These are phyloP conservation scores for Moesziomyces parantarcticus DNA, from an alignment of 1,284 basidiomycete species.

Conservation along the genomic window DNA sequence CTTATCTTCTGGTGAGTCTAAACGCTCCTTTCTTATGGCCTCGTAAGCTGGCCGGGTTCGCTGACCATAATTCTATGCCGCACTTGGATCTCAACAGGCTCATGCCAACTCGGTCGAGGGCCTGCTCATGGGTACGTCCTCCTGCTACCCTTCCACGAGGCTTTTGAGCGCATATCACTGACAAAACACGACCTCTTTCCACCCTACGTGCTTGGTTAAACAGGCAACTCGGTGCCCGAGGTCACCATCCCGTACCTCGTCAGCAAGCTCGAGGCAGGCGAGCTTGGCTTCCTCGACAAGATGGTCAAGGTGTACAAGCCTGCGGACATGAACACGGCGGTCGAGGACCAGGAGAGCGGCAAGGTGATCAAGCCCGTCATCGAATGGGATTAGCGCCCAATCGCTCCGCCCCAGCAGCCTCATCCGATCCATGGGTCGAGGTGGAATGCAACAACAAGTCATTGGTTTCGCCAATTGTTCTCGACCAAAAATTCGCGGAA, in stretches of 20 bases:
- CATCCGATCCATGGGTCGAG: no score
- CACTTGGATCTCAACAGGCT: conserved; percentile 5
- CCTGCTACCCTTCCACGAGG: neutral
- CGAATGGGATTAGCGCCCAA: conserved; percentile 14
- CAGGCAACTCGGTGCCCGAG: conserved; percentile 31
- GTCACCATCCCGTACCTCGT: conserved; percentile 33
- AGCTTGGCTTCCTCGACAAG: conserved; percentile 27
- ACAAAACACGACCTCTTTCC: neutral
- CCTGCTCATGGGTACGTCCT: conserved; percentile 25
- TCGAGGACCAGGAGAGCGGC: conserved; percentile 29
- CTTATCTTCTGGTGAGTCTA: conserved; percentile 18
- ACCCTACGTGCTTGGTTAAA: neutral
- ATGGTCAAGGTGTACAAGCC: conserved; percentile 38
- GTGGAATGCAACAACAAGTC: no score
- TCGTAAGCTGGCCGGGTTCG: no score
- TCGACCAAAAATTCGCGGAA: no score
- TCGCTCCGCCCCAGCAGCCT: no score
- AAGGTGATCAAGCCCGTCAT: conserved; percentile 47
- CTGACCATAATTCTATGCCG: no score
- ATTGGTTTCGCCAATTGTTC: no score
- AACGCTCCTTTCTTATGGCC: no score
- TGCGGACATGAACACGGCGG: conserved; percentile 27
- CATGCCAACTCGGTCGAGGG: conserved; percentile 25
- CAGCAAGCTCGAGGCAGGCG: conserved; percentile 27
- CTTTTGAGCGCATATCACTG: neutral